Conservation (phyloP, 1,139 yeast genomes). For the Suhomyces panamericanus region DNA sequence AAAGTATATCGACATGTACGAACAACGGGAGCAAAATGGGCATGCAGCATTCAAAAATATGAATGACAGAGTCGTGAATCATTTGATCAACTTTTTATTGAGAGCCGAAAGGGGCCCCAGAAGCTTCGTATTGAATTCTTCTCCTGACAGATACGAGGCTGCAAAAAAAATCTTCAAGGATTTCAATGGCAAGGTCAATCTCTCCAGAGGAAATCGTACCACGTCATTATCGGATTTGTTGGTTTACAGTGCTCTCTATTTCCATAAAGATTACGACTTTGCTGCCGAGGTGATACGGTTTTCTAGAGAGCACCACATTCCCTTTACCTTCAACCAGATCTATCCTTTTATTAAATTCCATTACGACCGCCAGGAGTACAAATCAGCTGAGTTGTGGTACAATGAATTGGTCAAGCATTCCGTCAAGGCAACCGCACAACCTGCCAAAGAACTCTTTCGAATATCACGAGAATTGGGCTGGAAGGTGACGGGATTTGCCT, state of each 20-base stretch:
- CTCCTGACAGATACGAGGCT: constrained; percentile 24
- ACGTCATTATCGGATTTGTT: constrained; percentile 34
- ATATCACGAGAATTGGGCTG: constrained; percentile 41
- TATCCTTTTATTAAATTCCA: constrained; percentile 44
- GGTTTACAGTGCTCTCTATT: constrained; percentile 29
- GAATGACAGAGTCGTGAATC: constrained; percentile 31
- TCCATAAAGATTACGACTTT: constrained; percentile 36
- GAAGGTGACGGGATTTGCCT: constrained; percentile 36
- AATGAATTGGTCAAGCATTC: constrained; percentile 36
- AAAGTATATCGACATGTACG: constrained; percentile 19
- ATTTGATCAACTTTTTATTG: constrained; percentile 33
- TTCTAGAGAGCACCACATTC: constrained; percentile 29
- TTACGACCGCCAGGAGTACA: constrained; percentile 31
- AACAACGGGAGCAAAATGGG: background rate
- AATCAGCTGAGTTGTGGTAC: constrained; percentile 41
- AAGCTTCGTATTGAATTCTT: constrained; percentile 22
- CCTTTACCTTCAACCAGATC: constrained; percentile 42
- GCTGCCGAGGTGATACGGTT: constrained; percentile 33
- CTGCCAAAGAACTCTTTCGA: constrained; percentile 31
- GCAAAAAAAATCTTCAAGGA: constrained; percentile 32
- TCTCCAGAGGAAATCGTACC: constrained; percentile 18
- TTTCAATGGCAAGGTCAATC: constrained; percentile 21
- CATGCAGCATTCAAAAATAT: constrained; percentile 4
- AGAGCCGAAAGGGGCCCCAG: constrained; percentile 21
- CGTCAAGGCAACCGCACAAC: constrained; percentile 27